Base-by-base conservation (phyloP, 2,329 filamentous ascomycete species). In the Aspergillus terreus region DNA sequence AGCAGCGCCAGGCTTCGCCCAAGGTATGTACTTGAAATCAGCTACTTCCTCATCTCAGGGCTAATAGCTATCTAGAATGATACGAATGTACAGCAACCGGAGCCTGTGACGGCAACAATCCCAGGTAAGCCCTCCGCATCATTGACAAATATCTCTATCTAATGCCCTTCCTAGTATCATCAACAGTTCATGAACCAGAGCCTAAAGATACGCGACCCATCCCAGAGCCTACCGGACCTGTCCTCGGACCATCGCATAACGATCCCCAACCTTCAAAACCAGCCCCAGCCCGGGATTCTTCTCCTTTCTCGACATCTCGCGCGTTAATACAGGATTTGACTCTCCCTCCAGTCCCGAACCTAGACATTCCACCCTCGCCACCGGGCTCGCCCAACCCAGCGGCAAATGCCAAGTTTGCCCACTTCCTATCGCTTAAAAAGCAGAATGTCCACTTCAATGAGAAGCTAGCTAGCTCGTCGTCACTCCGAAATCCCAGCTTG, bases 401-500 rank as follows among this genome's bases (percentile, higher is more conserved):
- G 4, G 60, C 76, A 2, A 82, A 79, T 15, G 76, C 77, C 54
- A 85, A 84, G 59, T 81, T 85, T 61, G 72, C 75, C 44, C 79
- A 80, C 57, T 86, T 86, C 54, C 74, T 86, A 3, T 75, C 78
- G 19, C 69, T 86, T 33, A 86, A 86, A 64, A 79, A 79, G 59
- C 78, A 83, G 63, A 81, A 80, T 2, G 71, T 82, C 19, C 83
- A 86, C 65, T 86, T 86, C 71, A 85, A 86, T 57, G 74, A 81
- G 57, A 81, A 83, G 49, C 68, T 86, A 12, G 77, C 80, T 47
- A 71, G 69, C 35, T 83, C 82, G 3, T 73, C 79, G 2, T 80
- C 81, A 1, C 71, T 86, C 25, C 78, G 78, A 41, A 85, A 86
- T 60, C 83, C 83, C 7, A 78, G 76, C 50, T 70, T 85, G 46